Evolutionary conservation across 2,329 filamentous ascomycete genomes (phyloP).

Genomic region (Calonectria honghensis): DNA sequence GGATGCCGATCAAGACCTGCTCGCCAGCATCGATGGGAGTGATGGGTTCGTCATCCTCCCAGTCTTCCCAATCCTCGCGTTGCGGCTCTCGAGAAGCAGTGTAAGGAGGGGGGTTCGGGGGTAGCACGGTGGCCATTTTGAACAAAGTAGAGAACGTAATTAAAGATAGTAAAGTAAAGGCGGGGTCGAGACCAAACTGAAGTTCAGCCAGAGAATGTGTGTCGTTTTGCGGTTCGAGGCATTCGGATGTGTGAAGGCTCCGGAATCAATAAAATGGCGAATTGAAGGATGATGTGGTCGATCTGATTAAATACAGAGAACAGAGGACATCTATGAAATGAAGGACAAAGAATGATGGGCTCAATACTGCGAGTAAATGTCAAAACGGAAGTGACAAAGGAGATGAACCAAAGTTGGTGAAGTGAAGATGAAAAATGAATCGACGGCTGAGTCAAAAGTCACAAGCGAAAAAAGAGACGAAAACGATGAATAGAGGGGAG

Average conservation of each 20-base stretch:
- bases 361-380: constrained; percentile 33
- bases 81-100: constrained; percentile 44
- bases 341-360: constrained; percentile 44
- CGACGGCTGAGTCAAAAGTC: constrained; percentile 27
- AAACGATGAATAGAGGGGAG: constrained; percentile 28
- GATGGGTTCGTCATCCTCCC: constrained; percentile 69
- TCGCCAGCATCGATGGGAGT: constrained; percentile 64
- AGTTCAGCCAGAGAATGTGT: constrained; percentile 43
- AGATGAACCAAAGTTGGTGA: constrained; percentile 44
- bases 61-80: constrained; percentile 72
- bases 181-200: constrained; percentile 28
- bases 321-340: constrained; percentile 35
- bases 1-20: constrained; percentile 57
- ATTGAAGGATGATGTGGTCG: constrained; percentile 23
- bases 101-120: constrained; percentile 40
- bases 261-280: constrained; percentile 24
- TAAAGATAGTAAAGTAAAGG: constrained; percentile 32
- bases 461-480: constrained; percentile 12
- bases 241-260: constrained; percentile 40
- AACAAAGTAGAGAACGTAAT: constrained; percentile 30
- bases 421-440: constrained; percentile 35
- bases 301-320: constrained; percentile 33
- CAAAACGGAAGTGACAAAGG: constrained; percentile 49
- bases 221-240: constrained; percentile 25
- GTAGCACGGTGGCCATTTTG: constrained; percentile 46